Evolutionary conservation across 306 rosid genomes (phyloP).

Genomic region (Notholithocarpus densiflorus): DNA sequence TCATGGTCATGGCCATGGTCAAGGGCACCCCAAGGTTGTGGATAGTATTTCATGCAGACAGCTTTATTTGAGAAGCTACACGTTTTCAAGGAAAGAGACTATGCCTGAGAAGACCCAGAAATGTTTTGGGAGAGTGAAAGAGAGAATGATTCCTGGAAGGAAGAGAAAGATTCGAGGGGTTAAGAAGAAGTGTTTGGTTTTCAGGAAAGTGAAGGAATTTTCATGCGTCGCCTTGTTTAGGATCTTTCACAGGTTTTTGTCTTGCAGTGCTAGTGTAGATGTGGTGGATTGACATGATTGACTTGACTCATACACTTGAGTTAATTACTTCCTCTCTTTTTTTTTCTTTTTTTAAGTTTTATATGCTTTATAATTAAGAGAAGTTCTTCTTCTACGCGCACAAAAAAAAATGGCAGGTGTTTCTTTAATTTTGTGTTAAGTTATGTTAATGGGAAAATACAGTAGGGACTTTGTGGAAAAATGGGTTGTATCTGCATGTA

Average conservation of each 20-base stretch:
- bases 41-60: conserved; percentile 90
- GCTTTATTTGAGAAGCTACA: conserved; percentile 78
- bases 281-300: conserved; percentile 39
- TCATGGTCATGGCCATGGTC: conserved; percentile 4
- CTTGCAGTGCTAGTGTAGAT: conserved; percentile 68
- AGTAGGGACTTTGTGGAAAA: neutral
- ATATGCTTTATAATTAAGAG: too few relatives aligned
- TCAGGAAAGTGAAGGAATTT: conserved; percentile 58
- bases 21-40: conserved; percentile 62
- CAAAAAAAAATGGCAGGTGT: too few relatives aligned
- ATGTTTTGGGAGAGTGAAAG: conserved; percentile 62
- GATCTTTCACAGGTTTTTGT: conserved; percentile 61
- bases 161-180: conserved; percentile 3
- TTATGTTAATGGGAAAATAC: conserved; percentile 14
- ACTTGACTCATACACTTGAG: neutral
- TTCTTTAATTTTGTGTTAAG: conserved; percentile 1
- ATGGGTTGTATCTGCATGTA: neutral
- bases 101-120: conserved; percentile 68
- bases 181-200: conserved; percentile 59
- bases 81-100: conserved; percentile 67
- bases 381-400: too few relatives aligned
- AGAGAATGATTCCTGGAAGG: conserved; percentile 36
- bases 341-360: too few relatives aligned
- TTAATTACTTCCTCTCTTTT: neutral
- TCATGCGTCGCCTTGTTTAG: conserved; percentile 50